Evolutionary conservation across 2,329 filamentous ascomycete genomes (phyloP).

Genomic region (Plectosphaerella cucumerina): DNA sequence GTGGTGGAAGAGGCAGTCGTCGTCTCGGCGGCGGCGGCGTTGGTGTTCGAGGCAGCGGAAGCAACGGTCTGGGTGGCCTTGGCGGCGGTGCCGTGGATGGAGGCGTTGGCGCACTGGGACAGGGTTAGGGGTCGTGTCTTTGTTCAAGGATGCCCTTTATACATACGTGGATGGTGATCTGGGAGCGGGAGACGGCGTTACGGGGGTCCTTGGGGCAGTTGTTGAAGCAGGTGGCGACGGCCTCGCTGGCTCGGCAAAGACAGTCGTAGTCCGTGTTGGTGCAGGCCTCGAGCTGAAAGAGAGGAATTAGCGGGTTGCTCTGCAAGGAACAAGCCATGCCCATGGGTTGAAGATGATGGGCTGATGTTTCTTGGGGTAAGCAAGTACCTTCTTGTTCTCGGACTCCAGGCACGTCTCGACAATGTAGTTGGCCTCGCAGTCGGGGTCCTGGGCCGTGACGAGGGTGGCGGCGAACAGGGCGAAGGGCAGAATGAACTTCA

Average conservation of each 20-base stretch:
- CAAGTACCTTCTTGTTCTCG: conserved; percentile 31
- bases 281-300: conserved; percentile 31
- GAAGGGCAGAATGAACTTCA: conserved; percentile 41
- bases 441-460: conserved; percentile 20
- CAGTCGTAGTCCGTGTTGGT: conserved; percentile 38
- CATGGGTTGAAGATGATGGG: neutral
- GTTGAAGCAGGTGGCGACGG: conserved; percentile 49
- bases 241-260: conserved; percentile 38
- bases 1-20: conserved; percentile 9
- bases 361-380: neutral
- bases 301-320: neutral
- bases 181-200: conserved; percentile 25
- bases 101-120: conserved; percentile 35
- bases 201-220: conserved; percentile 50
- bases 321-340: neutral
- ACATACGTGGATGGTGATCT: conserved; percentile 31
- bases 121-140: too few species aligned
- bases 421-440: conserved; percentile 42
- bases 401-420: conserved; percentile 38
- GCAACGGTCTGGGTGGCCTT: conserved; percentile 17
- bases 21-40: conserved; percentile 14
- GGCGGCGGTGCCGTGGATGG: conserved; percentile 32
- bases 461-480: conserved; percentile 27
- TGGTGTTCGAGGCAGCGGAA: conserved; percentile 14
- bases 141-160: too few species aligned